Conservation (phyloP, 768 basidiomycete species). For the Thelephora aurantiotincta region DNA sequence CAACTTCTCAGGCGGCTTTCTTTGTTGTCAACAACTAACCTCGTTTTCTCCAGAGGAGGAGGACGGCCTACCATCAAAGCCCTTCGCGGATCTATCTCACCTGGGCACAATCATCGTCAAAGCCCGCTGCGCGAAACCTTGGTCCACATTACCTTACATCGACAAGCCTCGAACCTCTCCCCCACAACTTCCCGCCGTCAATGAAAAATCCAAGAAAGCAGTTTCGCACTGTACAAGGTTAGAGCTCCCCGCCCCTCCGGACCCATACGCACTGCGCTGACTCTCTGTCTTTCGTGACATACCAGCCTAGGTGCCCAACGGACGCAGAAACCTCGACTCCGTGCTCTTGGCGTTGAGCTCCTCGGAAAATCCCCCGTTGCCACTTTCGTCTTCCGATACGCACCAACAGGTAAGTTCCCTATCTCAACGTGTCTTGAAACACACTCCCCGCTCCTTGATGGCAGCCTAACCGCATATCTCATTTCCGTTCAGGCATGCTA, state of each 20-base stretch:
- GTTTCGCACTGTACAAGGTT: neutral
- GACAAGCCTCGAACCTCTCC: too few species aligned
- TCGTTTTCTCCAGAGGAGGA: neutral
- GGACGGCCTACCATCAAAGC: neutral
- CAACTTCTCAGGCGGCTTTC: neutral
- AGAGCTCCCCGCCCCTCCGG: neutral
- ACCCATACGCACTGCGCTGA: neutral
- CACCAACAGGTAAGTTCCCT: neutral
- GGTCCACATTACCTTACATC: too few species aligned
- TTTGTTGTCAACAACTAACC: neutral
- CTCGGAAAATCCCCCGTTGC: neutral
- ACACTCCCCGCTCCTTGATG: neutral
- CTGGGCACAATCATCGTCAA: too few species aligned
- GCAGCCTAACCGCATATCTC: neutral
- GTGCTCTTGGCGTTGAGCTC: neutral
- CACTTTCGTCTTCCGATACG: neutral
- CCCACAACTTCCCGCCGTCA: too few species aligned
- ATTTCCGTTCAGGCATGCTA: neutral
- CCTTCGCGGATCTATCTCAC: neutral
- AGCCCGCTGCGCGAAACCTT: too few species aligned
- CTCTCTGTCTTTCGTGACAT: neutral
- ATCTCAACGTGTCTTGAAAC: neutral
- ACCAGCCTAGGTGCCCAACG: neutral
- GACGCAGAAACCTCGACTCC: neutral
- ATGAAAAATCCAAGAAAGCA: neutral